A percentile compares a stretch with the other conserved stretches of the same genome.
Conservation (phyloP, 768 basidiomycete genomes). For the Asterophora parasitica region DNA sequence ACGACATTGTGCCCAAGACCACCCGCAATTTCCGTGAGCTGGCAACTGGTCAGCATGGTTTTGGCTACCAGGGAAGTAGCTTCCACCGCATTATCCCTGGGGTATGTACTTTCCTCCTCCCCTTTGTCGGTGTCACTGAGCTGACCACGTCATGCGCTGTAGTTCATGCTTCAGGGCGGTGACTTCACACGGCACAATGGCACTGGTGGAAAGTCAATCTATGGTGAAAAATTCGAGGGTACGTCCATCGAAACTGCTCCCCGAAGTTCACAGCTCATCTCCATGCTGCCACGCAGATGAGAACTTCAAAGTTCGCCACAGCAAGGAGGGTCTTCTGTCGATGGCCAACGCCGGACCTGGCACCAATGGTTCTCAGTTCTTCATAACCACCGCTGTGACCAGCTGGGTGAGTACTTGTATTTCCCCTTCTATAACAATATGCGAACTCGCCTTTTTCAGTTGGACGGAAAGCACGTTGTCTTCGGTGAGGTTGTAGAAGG, state of each 20-base stretch:
- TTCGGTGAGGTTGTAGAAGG: constrained; percentile 69
- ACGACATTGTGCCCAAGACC: constrained; percentile 79
- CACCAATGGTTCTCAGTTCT: constrained; percentile 81
- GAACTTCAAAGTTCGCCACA: constrained; percentile 64
- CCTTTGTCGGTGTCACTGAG: background rate
- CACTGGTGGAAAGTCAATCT: constrained; percentile 83
- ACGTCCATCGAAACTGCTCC: constrained; percentile 16
- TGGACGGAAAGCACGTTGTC: constrained; percentile 64
- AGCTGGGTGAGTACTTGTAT: constrained; percentile 43
- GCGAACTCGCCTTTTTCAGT: constrained; percentile 23
- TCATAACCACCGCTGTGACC: constrained; percentile 71
- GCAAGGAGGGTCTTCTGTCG: constrained; percentile 62
- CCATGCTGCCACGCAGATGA: constrained; percentile 41
- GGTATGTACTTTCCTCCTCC: constrained; percentile 32
- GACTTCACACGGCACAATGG: constrained; percentile 77
- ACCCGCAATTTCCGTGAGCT: constrained; percentile 79
- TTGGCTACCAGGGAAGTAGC: constrained; percentile 62
- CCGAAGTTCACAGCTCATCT: background rate
- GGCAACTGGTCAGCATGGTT: constrained; percentile 59
- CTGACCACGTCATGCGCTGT: constrained; percentile 1
- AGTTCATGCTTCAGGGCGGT: constrained; percentile 87
- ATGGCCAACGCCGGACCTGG: constrained; percentile 87
- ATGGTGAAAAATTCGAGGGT: constrained; percentile 77
- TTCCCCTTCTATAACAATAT: background rate
- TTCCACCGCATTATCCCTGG: constrained; percentile 76